phyloP scores from a whole-genome alignment of 140 eudicot genomes.

The Ambrosia hybrid region DNA sequence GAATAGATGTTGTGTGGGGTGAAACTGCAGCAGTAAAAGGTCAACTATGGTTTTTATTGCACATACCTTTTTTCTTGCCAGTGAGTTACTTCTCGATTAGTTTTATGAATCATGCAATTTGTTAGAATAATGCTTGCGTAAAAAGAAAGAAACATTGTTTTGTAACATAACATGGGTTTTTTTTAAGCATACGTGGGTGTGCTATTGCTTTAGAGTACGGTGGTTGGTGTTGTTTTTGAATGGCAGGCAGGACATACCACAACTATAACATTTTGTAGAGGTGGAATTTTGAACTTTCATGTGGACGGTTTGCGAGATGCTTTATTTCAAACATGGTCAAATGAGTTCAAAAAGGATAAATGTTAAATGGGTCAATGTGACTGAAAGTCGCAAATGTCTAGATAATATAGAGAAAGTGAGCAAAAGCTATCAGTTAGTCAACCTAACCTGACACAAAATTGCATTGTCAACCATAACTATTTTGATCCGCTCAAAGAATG shows the following conservation, averaged over 20 bases:
- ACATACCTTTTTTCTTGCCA: slow-evolving; percentile 82
- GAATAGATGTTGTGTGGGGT: slow-evolving; percentile 99
- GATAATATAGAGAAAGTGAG: too few relatives aligned
- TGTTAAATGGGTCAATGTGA: not conserved
- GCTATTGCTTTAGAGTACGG: slow-evolving; percentile 74
- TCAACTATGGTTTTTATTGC: slow-evolving; percentile 73
- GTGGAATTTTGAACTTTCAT: not conserved
- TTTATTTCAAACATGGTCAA: not conserved
- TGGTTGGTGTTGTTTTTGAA: slow-evolving; percentile 73
- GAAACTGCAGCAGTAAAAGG: slow-evolving; percentile 99
- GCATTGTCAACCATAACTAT: too few relatives aligned
- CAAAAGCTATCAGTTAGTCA: too few relatives aligned
- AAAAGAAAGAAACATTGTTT: not conserved
- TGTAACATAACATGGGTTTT: slow-evolving; percentile 41
- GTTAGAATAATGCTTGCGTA: slow-evolving; percentile 6
- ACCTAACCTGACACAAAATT: too few relatives aligned
- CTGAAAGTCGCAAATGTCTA: too few relatives aligned
- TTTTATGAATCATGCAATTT: slow-evolving; percentile 7
- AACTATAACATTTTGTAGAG: not conserved
- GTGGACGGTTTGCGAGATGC: not conserved
- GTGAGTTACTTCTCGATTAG: slow-evolving; percentile 34
- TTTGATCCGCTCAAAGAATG: too few relatives aligned
- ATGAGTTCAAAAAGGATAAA: not conserved
- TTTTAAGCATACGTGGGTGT: slow-evolving; percentile 95
- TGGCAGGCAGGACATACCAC: slow-evolving; percentile 71